Percentiles rank a stretch among this genome's conserved stretches.
Evolutionary conservation across 2,329 filamentous ascomycete genomes (phyloP).

Genomic region (Phaeoacremonium minimum): DNA sequence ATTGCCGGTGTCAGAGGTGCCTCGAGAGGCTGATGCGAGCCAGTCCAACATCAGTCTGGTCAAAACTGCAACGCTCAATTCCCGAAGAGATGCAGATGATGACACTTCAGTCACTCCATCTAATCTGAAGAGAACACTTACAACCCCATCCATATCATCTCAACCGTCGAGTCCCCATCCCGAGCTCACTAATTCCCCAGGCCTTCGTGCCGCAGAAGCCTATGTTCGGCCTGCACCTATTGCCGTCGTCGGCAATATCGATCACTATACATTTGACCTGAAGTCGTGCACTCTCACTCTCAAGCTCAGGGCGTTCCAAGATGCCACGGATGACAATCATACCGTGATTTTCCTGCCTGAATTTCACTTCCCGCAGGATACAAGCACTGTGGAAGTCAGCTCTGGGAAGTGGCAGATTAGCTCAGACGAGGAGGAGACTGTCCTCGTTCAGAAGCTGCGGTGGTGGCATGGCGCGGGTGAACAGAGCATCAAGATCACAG

Average conservation of each 20-base stretch:
- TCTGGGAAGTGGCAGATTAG: slow-evolving; percentile 89
- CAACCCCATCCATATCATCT: slow-evolving; percentile 62
- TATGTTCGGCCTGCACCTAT: slow-evolving; percentile 85
- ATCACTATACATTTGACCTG: slow-evolving; percentile 77
- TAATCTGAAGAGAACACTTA: slow-evolving; percentile 72
- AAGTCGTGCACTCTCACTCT: slow-evolving; percentile 73
- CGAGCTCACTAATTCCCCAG: slow-evolving; percentile 59
- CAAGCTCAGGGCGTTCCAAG: slow-evolving; percentile 56
- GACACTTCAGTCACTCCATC: slow-evolving; percentile 63
- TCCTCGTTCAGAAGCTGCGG: slow-evolving; percentile 68
- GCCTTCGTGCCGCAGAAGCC: slow-evolving; percentile 87
- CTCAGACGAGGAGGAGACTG: slow-evolving; percentile 64
- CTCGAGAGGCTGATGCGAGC: slow-evolving; percentile 13
- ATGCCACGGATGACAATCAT: slow-evolving; percentile 54
- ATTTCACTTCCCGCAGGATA: slow-evolving; percentile 81
- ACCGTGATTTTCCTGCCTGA: slow-evolving; percentile 85
- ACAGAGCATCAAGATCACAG: slow-evolving; percentile 73
- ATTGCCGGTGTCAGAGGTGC: slow-evolving; percentile 41
- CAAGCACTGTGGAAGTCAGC: slow-evolving; percentile 68
- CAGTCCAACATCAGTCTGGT: slow-evolving; percentile 44
- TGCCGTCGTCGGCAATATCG: slow-evolving; percentile 65
- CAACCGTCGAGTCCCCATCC: slow-evolving; percentile 46
- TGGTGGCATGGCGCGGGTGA: slow-evolving; percentile 94
- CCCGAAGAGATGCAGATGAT: slow-evolving; percentile 39
- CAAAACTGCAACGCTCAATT: slow-evolving; percentile 27